A percentile compares a stretch with the other conserved stretches of the same genome.
Evolutionary conservation across 768 basidiomycete species (phyloP).

Genomic region (Boletus fagicola): DNA sequence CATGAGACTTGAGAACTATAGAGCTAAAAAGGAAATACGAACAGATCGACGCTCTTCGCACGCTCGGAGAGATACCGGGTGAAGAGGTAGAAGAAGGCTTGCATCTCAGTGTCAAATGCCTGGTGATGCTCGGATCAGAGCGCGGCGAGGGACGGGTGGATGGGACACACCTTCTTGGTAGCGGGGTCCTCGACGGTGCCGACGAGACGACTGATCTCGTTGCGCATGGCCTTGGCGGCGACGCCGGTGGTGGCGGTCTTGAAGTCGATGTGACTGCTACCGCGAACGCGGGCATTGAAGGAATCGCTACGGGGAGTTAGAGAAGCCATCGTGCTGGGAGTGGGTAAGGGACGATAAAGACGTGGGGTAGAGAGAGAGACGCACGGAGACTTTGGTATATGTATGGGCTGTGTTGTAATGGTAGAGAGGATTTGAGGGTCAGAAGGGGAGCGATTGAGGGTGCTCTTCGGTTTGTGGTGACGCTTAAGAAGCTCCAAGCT

Average conservation of each 20-base stretch:
- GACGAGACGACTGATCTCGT: slow-evolving; percentile 95
- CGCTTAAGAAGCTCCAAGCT: slow-evolving; percentile 50
- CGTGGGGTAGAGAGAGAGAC: slow-evolving; percentile 1
- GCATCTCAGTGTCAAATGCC: slow-evolving; percentile 82
- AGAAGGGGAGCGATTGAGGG: slow-evolving; percentile 46
- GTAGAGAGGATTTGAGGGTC: slow-evolving; percentile 58
- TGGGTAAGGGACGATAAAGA: slow-evolving; percentile 12
- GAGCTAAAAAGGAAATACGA: slow-evolving; percentile 31
- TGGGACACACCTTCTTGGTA: slow-evolving; percentile 69
- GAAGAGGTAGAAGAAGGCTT: slow-evolving; percentile 79
- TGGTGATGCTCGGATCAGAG: slow-evolving; percentile 32
- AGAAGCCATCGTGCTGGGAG: slow-evolving; percentile 49
- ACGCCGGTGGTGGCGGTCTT: slow-evolving; percentile 96
- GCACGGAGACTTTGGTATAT: slow-evolving; percentile 49
- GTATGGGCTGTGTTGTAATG: slow-evolving; percentile 58
- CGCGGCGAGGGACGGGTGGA: slow-evolving; percentile 1
- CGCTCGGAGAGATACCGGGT: slow-evolving; percentile 75
- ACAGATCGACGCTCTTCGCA: slow-evolving; percentile 70
- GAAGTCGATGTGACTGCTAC: slow-evolving; percentile 87
- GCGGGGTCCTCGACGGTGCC: slow-evolving; percentile 73
- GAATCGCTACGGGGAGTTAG: slow-evolving; percentile 64
- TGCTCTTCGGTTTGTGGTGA: slow-evolving; percentile 56
- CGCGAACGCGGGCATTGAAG: slow-evolving; percentile 69
- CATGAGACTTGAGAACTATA: neutral
- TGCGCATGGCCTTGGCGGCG: slow-evolving; percentile 95